A percentile compares a stretch with the other conserved stretches of the same genome.
These are phyloP conservation scores for Coleophoma cylindrospora DNA, from an alignment of 2,329 filamentous ascomycete species.

Conservation along the genomic window DNA sequence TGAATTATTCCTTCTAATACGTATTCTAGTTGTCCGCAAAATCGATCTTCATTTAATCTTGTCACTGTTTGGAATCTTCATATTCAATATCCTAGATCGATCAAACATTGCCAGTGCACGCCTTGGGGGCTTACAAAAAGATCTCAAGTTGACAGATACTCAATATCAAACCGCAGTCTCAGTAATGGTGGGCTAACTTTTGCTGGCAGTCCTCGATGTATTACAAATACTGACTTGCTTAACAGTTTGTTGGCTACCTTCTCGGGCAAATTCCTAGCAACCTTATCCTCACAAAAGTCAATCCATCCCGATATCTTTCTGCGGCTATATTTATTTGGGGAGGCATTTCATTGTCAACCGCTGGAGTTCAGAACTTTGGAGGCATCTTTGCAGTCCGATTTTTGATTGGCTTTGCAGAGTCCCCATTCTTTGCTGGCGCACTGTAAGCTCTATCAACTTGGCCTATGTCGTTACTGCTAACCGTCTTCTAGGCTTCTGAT, in stretches of 20 bases:
- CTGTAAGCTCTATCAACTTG: slow-evolving; percentile 28
- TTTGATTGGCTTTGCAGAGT: slow-evolving; percentile 25
- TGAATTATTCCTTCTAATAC: no score
- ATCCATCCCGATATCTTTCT: slow-evolving; percentile 25
- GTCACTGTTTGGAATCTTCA: not conserved
- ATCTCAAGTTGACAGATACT: slow-evolving; percentile 7
- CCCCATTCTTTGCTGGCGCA: slow-evolving; percentile 43
- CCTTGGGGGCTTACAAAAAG: slow-evolving; percentile 2
- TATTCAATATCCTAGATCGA: slow-evolving; percentile 8
- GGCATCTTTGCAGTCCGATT: slow-evolving; percentile 22
- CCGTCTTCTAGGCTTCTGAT: slow-evolving; percentile 31
- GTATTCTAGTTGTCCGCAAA: not conserved
- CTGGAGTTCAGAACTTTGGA: slow-evolving; percentile 26
- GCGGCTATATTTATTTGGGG: slow-evolving; percentile 32
- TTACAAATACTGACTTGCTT: no score
- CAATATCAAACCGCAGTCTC: slow-evolving; percentile 11
- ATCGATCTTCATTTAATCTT: not conserved
- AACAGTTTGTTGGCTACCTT: slow-evolving; percentile 5
- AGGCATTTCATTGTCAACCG: slow-evolving; percentile 37
- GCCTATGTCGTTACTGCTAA: not conserved
- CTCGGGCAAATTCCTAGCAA: slow-evolving; percentile 29
- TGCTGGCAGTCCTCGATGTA: no score
- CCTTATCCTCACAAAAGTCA: slow-evolving; percentile 28
- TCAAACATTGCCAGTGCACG: slow-evolving; percentile 6
- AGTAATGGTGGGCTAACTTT: not conserved